Evolutionary conservation across 305 asterid species (phyloP).

Genomic region (Fraxinus xanthoxyloides): DNA sequence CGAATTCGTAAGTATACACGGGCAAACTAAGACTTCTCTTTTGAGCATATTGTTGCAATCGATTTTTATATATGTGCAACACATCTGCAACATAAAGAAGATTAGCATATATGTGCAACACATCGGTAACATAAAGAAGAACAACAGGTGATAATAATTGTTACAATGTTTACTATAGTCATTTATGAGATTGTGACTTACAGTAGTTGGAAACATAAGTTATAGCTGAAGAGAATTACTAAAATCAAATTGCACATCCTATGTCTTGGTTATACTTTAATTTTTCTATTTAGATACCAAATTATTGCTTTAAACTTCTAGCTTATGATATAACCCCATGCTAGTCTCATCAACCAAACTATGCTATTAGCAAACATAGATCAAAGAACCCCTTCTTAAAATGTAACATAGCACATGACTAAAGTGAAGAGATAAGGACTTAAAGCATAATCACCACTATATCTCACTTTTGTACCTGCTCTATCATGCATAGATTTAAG

Average conservation of each 20-base stretch:
- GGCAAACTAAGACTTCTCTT: conserved; percentile 56
- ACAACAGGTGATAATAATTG: background rate
- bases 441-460: background rate
- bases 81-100: conserved; percentile 32
- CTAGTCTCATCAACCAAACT: background rate
- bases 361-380: background rate
- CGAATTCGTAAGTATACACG: conserved; percentile 48
- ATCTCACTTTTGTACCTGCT: background rate
- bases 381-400: background rate
- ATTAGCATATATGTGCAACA: conserved; percentile 38
- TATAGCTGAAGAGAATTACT: background rate
- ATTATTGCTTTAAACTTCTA: background rate
- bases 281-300: background rate
- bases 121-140: conserved; percentile 28
- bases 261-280: background rate
- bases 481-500: background rate
- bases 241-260: background rate
- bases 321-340: background rate
- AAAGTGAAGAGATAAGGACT: background rate
- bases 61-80: conserved; percentile 64
- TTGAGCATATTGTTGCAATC: conserved; percentile 64
- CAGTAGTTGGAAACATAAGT: background rate
- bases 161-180: background rate
- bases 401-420: background rate
- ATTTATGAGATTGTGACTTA: background rate